Evolutionary conservation across 768 basidiomycete genomes (phyloP), one percentile per base, ranked within the genome.

Genomic region (Naganishia vaughanmartiniae): DNA sequence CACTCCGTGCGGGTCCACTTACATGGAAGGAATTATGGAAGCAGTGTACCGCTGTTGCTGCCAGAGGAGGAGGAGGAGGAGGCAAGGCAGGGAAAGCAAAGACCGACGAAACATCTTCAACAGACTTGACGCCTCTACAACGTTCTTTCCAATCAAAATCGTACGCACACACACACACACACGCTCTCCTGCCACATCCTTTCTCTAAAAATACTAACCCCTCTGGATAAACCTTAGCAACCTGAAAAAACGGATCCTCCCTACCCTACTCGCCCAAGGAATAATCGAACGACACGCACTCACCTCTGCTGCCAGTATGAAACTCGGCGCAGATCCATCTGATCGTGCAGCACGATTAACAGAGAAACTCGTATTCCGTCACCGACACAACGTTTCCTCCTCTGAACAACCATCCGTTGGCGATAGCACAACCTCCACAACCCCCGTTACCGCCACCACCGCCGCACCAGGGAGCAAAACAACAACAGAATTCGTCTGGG

Each of bases 11-110:
- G 4, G 69, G 69, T 4, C 69, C 69, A 14, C 14, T 70, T 51
- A 70, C 69, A 12, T 63, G 57, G 46, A 56, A 70, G 60, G 60
- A 70, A 45, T 31, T 70, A 19, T 70, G 63, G 58, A 51, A 39
- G 24, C 57, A 65, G 36, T 65, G 58, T 19, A 39, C 48, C 11
- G 28, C 15, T 24, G 21, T 39, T 30, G 53, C 26, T 14, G 48
- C 24, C 24, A 15, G 28, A 17, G 42, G 34, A 51, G 48, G 1
- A 46, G 60, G 17, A 28, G 26, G 28, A 34, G 28, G 15, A 34
- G 68, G 19, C n/a, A n/a, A n/a, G n/a, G n/a, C n/a, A n/a, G n/a
- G n/a, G n/a, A n/a, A n/a, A n/a, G n/a, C n/a, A n/a, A n/a, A n/a
- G n/a, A n/a, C n/a, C n/a, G n/a, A n/a, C n/a, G n/a, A n/a, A n/a